phyloP scores from a whole-genome alignment of 2,329 filamentous ascomycete species.

The Trichoderma aggressivum region DNA sequence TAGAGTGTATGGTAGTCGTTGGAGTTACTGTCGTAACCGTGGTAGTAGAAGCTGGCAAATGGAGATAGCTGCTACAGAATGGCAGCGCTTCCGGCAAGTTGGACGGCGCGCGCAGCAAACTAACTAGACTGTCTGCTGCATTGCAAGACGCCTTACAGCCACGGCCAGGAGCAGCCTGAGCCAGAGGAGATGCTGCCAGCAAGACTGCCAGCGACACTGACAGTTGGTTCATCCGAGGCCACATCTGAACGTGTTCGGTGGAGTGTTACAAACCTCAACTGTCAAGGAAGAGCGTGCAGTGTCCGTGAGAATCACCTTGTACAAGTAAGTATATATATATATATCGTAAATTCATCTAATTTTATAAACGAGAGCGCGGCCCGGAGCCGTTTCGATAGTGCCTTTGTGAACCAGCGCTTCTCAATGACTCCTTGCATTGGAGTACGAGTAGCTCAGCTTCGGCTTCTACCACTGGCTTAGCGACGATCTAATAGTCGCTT shows the following conservation, averaged over 20 bases:
- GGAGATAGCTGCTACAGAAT: background rate
- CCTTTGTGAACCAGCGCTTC: background rate
- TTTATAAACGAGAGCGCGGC: no score
- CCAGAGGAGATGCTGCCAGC: background rate
- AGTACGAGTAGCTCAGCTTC: background rate
- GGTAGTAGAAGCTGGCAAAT: background rate
- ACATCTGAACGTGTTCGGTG: background rate
- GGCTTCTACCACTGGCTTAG: background rate
- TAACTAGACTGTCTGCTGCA: background rate
- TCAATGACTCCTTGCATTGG: background rate
- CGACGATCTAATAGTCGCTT: background rate
- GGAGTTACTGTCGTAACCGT: background rate
- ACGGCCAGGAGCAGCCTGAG: background rate
- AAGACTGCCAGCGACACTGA: background rate
- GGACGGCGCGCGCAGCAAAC: background rate
- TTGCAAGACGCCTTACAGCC: background rate
- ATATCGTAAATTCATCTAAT: background rate
- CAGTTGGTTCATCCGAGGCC: background rate
- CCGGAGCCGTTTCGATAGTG: no score
- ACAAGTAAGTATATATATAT: no score
- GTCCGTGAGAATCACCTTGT: background rate
- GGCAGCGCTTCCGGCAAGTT: background rate
- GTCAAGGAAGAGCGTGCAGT: background rate
- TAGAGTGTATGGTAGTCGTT: background rate
- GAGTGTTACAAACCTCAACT: background rate